Evolutionary conservation across 768 basidiomycete species (phyloP), one percentile per base, ranked within the genome.

Genomic region (Naganishia randhawae): DNA sequence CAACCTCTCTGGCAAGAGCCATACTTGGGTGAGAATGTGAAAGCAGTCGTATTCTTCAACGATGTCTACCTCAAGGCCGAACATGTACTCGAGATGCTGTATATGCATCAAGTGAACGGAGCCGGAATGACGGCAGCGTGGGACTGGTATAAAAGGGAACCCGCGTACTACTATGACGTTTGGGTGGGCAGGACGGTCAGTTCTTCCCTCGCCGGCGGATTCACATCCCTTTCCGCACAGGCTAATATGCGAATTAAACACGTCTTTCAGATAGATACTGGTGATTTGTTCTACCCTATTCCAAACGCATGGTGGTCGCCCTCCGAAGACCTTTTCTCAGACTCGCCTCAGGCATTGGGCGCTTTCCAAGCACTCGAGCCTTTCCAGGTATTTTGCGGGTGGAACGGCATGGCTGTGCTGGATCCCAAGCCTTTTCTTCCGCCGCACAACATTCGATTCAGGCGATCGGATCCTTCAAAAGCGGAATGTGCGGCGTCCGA

Each of bases 241-340:
- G 45, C 31, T 42, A 2, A 48, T 3, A 7, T 29, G 25, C 9
- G 19, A 50, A 29, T n/a, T 10, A 2, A 37, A 3, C 50, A 17
- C 10, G 4, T 42, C 1, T 27, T 13, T 22, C 50, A 75, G 75
- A 70, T 74, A 42, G 74, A 76, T 51, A 70, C 67, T 1, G 75
- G 75, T 14, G 78, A 80, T 48, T 65, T 80, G 8, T 80, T 80
- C 69, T 80, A 80, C 69, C 75, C 78, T 6, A 78, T 80, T 39
- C 57, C 69, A 11, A 42, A 66, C 22, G 37, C 76, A 13, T 76
- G 73, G 72, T 80, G 78, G 78, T 65, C 75, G 0, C 77, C 78
- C 6, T 78, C 76, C 0, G 67, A 68, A 51, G 61, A 73, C n/a
- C 69, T 80, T 4, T 77, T 80, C 67, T 62, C 66, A 13, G 74